Evolutionary conservation across 345 rosid species (phyloP), one percentile per base, ranked within the genome.

Genomic region (Eucalyptus marginata): DNA sequence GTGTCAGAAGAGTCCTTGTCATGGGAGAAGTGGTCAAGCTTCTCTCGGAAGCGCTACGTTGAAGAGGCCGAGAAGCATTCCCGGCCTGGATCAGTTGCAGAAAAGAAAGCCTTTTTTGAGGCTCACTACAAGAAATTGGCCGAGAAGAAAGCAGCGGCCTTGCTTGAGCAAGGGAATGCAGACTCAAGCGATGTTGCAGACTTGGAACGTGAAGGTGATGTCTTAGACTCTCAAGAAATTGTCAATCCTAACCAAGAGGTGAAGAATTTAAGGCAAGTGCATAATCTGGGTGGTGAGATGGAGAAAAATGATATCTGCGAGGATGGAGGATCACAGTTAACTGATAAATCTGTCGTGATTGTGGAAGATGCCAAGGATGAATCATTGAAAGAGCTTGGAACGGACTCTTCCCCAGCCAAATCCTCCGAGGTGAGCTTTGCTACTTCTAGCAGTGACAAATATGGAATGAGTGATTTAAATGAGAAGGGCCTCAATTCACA

Each of bases 1-100:
- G 91, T 93, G 95, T 92, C 98, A 31, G 99, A 98, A 76, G 83
- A 76, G 88, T 93, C 96, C 83, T 93, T 97, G 88, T 95, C 97
- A 58, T 96, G 99, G 99, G 98, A 97, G 89, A 97, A 97, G 90
- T 87, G 91, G 91, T 89, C 91, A 4, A 83, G 84, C 49, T 89
- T 89, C 85, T 87, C 91, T 25, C 56, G 85, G 80, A 89, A 83
- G 50, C 87, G 85, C n/a, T 89, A 89, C 17, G 91, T 89, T 43
- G 91, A 89, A 87, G 91, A 89, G 76, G 91, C 91, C 18, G 87
- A 89, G 89, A 89, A 81, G 52, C 64, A 58, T 20, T 87, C 91
- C 27, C 89, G 87, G 58, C 91, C 91, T 0, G 91, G 91, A 36
- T 89, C 91, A 3, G 91, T 89, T 1, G 91, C 91, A 3, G 87